Percentiles rank a stretch among this genome's conserved stretches.
Conservation (phyloP, 441 rosid species). For the Omphalea diandra region DNA sequence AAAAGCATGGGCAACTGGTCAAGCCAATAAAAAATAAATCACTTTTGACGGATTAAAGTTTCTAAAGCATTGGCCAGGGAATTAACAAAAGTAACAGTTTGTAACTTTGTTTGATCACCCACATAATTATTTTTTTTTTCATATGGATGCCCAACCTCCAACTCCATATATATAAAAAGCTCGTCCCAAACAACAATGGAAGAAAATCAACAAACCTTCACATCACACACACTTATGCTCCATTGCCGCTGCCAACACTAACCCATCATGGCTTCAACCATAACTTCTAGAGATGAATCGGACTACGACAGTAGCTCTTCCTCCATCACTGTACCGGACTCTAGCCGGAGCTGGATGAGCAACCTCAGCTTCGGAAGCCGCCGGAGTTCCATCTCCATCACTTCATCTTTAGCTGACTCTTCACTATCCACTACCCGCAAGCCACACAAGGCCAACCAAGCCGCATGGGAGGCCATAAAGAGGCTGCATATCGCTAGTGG, state of each 20-base stretch:
- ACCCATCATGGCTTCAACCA: constrained; percentile 4
- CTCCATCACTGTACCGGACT: constrained; percentile 57
- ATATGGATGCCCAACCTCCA: neutral
- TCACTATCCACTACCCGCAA: constrained; percentile 38
- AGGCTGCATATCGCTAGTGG: constrained; percentile 48
- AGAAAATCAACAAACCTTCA: neutral
- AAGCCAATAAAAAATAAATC: constrained; percentile 6
- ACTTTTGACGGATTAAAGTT: constrained; percentile 26
- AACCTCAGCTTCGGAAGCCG: constrained; percentile 77
- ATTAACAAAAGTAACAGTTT: constrained; percentile 23
- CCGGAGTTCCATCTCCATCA: constrained; percentile 60
- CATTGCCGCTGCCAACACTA: too few species aligned
- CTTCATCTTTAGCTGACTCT: constrained; percentile 37
- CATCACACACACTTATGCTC: too few species aligned
- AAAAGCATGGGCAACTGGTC: constrained; percentile 7
- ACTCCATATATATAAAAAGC: constrained; percentile 28
- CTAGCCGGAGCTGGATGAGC: constrained; percentile 87
- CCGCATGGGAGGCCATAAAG: constrained; percentile 82
- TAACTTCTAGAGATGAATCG: constrained; percentile 51
- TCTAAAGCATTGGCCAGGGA: constrained; percentile 8
- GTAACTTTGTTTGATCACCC: constrained; percentile 27
- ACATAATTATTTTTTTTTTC: constrained; percentile 10
- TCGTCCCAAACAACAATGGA: neutral
- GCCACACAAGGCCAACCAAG: constrained; percentile 93
- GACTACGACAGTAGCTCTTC: constrained; percentile 76